phyloP scores from a whole-genome alignment of 257 asterid species.

The Nicotiana attenuata region DNA sequence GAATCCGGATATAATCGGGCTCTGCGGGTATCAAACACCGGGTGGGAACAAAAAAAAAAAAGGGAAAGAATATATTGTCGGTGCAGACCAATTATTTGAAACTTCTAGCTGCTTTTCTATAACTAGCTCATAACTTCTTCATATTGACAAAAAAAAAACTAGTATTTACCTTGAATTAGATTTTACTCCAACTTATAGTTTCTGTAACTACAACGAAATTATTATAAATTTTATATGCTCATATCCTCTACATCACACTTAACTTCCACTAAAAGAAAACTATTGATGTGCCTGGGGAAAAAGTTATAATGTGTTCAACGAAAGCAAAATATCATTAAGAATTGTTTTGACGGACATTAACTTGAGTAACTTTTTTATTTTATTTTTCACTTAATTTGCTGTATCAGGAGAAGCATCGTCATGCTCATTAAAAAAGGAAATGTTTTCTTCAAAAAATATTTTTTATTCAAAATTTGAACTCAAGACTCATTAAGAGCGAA shows the following conservation, averaged over 20 bases:
- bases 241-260: neutral
- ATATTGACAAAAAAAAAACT: neutral
- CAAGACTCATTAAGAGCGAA: no score
- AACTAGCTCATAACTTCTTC: neutral
- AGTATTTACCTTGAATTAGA: neutral
- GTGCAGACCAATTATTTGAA: neutral
- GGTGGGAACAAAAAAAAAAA: no score
- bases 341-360: neutral
- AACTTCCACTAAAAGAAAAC: neutral
- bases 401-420: no score
- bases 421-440: no score
- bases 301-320: neutral
- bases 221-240: neutral
- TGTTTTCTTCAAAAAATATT: no score
- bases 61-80: slow-evolving; percentile 1
- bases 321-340: neutral
- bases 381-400: no score
- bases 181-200: neutral
- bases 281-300: neutral
- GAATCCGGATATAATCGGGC: no score
- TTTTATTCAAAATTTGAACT: no score
- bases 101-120: neutral
- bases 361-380: no score
- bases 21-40: no score
- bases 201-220: neutral